Base-by-base conservation (phyloP, 352 stramenopile species). In the Pythium guiyangense region DNA sequence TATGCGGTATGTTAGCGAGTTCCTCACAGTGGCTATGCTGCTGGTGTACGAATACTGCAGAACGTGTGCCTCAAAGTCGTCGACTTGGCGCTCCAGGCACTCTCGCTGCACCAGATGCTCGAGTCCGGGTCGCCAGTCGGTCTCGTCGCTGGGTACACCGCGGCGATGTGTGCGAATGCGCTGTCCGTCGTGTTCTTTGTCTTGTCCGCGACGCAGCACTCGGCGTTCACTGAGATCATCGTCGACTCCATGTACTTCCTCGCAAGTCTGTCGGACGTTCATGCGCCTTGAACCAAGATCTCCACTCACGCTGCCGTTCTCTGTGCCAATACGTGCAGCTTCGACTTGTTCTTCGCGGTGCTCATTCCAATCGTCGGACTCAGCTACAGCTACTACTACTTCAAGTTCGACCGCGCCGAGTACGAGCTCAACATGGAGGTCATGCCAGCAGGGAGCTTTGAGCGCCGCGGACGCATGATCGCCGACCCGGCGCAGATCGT, bases 271-370 rank as follows among this genome's bases (percentile, higher is more conserved):
- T n/a, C n/a, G n/a, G n/a, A n/a, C n/a, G n/a, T n/a, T n/a, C n/a
- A 11, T 37, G 22, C 22, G 22, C 22, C 22, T 22, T n/a, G n/a
- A n/a, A n/a, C n/a, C 22, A 22, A 22, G 22, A 22, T 22, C 22
- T 22, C 22, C 22, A 22, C 4, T 45, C 39, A 8, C 39, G 9
- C 15, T 45, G 35, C 12, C 6, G 35, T 14, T 45, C 37, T 5
- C 37, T 43, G 10, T 15, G 14, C 37, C 14, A 20, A n/a, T 46
- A n/a, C n/a, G 34, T 34, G 17, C 39, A 56, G 50, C 11, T 76
- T 79, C 49, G 70, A 78, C 34, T 52, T 83, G 20, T 8, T 67
- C 3, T 51, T 70, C 1, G 63, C 68, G 1, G 54, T 80, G 1
- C 15, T 67, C 1, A 64, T 74, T 22, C 69, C 70, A 6, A 62